These are phyloP conservation scores for Neonectria hederae DNA, from an alignment of 2,329 filamentous ascomycete species.

Conservation along the genomic window DNA sequence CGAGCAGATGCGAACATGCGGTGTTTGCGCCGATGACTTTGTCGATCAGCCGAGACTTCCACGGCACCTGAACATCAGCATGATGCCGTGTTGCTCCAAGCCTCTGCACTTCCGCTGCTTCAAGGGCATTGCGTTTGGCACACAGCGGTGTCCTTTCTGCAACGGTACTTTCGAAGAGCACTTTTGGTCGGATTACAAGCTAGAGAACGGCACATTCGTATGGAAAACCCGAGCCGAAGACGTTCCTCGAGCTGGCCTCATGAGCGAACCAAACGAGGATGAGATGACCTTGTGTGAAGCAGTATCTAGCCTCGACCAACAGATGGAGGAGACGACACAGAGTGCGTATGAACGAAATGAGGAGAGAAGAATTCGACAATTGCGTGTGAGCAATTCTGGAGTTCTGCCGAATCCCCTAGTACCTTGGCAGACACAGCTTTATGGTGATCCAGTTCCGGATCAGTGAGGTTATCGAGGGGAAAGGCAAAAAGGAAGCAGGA, in stretches of 20 bases:
- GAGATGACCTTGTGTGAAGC: not conserved
- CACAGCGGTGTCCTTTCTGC: constrained; percentile 21
- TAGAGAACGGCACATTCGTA: not conserved
- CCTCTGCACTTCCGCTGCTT: constrained; percentile 26
- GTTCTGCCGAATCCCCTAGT: too few species aligned
- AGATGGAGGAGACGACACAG: not conserved
- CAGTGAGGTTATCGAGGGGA: too few species aligned
- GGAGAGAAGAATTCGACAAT: too few species aligned
- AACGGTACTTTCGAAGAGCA: not conserved
- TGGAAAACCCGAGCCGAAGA: not conserved
- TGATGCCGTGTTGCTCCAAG: constrained; percentile 24
- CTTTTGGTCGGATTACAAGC: not conserved
- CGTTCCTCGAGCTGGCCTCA: not conserved
- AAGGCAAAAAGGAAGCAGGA: too few species aligned
- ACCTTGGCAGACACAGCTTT: too few species aligned
- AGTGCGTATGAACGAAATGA: too few species aligned
- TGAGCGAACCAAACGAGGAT: not conserved
- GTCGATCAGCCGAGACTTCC: not conserved
- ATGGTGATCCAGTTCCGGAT: not conserved
- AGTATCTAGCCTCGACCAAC: not conserved
- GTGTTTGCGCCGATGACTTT: constrained; percentile 22
- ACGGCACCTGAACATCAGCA: not conserved
- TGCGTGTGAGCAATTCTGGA: too few species aligned
- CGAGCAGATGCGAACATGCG: constrained; percentile 3
- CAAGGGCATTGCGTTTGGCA: constrained; percentile 8